phyloP scores from a whole-genome alignment of 1,284 basidiomycete species.

The Taiwanofungus camphoratus region DNA sequence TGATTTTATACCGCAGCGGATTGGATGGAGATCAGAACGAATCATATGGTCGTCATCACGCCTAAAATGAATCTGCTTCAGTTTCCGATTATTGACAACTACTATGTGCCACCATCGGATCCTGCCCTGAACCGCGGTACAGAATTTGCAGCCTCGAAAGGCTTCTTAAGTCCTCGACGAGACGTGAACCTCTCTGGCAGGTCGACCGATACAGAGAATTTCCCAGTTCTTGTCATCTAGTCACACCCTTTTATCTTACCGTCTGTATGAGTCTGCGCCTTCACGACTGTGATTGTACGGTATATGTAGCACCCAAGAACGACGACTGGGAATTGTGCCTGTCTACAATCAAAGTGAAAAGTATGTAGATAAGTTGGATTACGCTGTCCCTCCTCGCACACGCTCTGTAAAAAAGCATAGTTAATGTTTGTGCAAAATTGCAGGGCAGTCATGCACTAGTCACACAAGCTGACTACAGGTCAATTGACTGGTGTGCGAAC shows the following conservation, averaged over 20 bases:
- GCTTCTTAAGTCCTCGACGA: slow-evolving; percentile 50
- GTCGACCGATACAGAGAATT: slow-evolving; percentile 7
- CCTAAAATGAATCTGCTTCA: slow-evolving; percentile 93
- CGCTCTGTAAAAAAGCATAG: too few relatives aligned
- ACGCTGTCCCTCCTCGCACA: too few relatives aligned
- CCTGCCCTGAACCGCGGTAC: slow-evolving; percentile 59
- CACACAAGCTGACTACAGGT: too few relatives aligned
- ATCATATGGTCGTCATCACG: slow-evolving; percentile 88
- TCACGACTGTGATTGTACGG: background rate
- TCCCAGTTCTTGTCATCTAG: slow-evolving; percentile 12
- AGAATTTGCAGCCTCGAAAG: slow-evolving; percentile 72
- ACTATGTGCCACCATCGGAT: slow-evolving; percentile 76
- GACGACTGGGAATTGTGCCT: too few relatives aligned
- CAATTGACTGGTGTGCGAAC: too few relatives aligned
- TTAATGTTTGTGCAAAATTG: too few relatives aligned
- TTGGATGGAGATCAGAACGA: slow-evolving; percentile 93
- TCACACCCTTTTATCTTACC: background rate
- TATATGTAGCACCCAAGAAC: slow-evolving; percentile 7
- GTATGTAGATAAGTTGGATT: too few relatives aligned
- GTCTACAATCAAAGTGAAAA: too few relatives aligned
- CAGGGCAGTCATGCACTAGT: too few relatives aligned
- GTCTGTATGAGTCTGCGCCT: background rate
- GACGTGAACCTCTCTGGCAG: slow-evolving; percentile 6
- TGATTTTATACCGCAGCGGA: slow-evolving; percentile 49
- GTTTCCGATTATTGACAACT: slow-evolving; percentile 91